Conservation (phyloP, 2,329 filamentous ascomycete species). For the Ilyonectria mors-panacis region DNA sequence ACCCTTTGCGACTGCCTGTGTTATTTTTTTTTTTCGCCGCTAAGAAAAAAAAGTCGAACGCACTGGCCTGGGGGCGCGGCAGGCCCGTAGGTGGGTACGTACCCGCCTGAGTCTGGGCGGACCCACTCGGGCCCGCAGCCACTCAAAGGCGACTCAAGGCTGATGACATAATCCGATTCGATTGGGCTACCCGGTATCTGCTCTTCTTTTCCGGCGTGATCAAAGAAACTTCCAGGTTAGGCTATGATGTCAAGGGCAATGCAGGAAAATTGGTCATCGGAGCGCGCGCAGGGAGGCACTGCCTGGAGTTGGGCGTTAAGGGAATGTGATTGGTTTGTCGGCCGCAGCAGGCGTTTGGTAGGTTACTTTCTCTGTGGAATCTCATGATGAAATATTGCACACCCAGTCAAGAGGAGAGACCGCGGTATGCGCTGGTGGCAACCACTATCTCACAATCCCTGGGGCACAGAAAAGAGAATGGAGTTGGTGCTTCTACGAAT, state of each 20-base stretch:
- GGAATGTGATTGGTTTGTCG: neutral
- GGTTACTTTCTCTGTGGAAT: neutral
- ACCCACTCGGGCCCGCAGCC: constrained; percentile 29
- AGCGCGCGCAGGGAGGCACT: neutral
- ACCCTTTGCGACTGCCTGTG: constrained; percentile 42
- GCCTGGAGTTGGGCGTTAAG: neutral
- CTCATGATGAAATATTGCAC: neutral
- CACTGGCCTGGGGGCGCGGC: constrained; percentile 41
- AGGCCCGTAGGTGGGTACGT: constrained; percentile 36
- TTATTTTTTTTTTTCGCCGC: constrained; percentile 49
- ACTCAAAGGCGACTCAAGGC: neutral
- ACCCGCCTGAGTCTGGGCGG: constrained; percentile 21
- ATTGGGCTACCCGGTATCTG: constrained; percentile 19
- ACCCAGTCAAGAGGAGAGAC: neutral
- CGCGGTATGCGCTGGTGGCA: neutral
- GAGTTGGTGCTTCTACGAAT: no score
- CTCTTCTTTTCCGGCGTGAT: constrained; percentile 4
- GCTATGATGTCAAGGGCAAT: constrained; percentile 12
- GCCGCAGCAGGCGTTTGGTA: neutral
- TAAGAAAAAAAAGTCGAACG: constrained; percentile 44
- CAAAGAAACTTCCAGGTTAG: neutral
- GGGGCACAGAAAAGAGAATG: no score
- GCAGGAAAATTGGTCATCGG: neutral
- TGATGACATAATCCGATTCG: constrained; percentile 24
- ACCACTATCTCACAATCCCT: neutral